phyloP scores from a whole-genome alignment of 441 rosid species.

The Populus tomentosa region DNA sequence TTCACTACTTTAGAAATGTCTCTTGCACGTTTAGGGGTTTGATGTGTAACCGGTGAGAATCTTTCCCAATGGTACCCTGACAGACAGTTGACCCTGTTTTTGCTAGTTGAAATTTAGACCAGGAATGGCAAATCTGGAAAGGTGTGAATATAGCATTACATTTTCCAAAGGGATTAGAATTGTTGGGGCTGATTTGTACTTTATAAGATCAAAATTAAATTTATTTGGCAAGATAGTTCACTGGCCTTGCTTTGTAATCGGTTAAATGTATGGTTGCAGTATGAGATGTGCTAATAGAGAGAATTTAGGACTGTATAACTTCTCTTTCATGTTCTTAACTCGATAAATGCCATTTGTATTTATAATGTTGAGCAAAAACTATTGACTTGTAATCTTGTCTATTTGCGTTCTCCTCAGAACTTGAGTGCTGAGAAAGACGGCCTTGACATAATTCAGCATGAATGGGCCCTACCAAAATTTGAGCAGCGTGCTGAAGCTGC shows the following conservation, averaged over 20 bases:
- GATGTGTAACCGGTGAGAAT: background rate
- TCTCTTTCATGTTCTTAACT: background rate
- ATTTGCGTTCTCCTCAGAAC: constrained; percentile 41
- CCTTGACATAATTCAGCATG: constrained; percentile 85
- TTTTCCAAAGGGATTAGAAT: background rate
- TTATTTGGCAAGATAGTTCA: background rate
- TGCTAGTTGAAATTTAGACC: background rate
- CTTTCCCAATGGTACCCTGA: background rate
- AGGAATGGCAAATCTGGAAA: background rate
- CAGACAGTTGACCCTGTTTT: background rate
- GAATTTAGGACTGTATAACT: background rate
- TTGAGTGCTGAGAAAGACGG: constrained; percentile 90
- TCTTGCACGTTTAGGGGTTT: background rate
- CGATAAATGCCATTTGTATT: background rate
- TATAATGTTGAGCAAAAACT: background rate
- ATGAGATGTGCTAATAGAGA: background rate
- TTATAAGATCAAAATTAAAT: background rate
- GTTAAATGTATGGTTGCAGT: background rate
- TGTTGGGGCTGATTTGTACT: background rate
- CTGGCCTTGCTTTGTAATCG: background rate
- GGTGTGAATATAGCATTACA: background rate
- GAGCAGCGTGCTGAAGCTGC: constrained; percentile 90
- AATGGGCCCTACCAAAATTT: constrained; percentile 83
- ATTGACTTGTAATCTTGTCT: constrained; percentile 1
- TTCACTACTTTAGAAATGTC: background rate